Evolutionary conservation across 371 early-diverging fungal genomes (phyloP).

Genomic region (Blakeslea trispora): DNA sequence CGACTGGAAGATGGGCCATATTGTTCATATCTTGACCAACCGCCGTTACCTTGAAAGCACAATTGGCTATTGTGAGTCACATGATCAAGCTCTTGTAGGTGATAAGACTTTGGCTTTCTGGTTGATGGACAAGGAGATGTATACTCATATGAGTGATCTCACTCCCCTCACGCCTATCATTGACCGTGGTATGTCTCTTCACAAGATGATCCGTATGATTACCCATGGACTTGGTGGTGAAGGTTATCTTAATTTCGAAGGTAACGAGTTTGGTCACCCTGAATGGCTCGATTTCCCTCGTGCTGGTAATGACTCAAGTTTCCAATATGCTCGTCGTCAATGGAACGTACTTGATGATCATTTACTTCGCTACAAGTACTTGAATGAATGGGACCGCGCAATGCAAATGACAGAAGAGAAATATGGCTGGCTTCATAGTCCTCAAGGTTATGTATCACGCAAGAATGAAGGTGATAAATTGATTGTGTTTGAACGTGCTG

Average conservation of each 20-base stretch:
- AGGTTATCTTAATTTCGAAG: constrained; percentile 95
- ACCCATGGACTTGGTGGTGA: constrained; percentile 92
- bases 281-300: constrained; percentile 99
- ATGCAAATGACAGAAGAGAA: constrained; percentile 78
- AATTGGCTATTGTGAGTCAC: constrained; percentile 93
- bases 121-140: constrained; percentile 99
- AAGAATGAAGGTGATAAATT: constrained; percentile 93
- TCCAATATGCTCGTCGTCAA: constrained; percentile 94
- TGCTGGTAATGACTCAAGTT: constrained; percentile 86
- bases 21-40: constrained; percentile 87
- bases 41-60: constrained; percentile 89
- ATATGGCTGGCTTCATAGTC: constrained; percentile 69
- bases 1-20: constrained; percentile 90
- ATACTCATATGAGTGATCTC: constrained; percentile 88
- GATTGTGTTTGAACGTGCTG: constrained; percentile 89
- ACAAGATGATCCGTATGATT: constrained; percentile 91
- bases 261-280: constrained; percentile 97
- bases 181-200: constrained; percentile 92
- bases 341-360: constrained; percentile 89
- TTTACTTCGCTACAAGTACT: constrained; percentile 86
- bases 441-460: constrained; percentile 81
- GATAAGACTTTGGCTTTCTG: constrained; percentile 98
- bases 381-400: constrained; percentile 86
- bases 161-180: constrained; percentile 83
- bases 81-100: constrained; percentile 97